Conservation (phyloP, 2,329 filamentous ascomycete genomes). For the Sarocladium strictum region DNA sequence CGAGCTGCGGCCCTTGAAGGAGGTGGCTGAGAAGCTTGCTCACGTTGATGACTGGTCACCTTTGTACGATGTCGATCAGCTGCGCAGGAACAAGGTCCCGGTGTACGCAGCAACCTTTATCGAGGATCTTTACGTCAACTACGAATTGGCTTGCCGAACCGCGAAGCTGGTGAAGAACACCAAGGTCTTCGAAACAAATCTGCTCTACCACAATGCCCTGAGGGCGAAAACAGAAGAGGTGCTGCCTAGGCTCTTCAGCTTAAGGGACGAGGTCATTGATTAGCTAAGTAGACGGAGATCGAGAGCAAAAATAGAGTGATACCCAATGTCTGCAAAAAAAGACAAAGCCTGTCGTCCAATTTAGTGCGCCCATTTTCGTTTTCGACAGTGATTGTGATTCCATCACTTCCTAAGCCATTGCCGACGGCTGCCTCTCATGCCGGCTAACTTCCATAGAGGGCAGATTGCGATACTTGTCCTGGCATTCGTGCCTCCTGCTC, state of each 20-base stretch:
- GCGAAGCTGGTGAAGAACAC: slow-evolving; percentile 67
- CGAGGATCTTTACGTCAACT: slow-evolving; percentile 92
- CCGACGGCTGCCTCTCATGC: background rate
- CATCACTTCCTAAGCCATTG: background rate
- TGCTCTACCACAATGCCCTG: slow-evolving; percentile 81
- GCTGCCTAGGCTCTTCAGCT: slow-evolving; percentile 65
- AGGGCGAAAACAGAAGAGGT: slow-evolving; percentile 69
- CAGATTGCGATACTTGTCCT: slow-evolving; percentile 26
- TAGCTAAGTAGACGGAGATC: slow-evolving; percentile 23
- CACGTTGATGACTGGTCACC: slow-evolving; percentile 62
- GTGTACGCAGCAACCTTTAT: slow-evolving; percentile 79
- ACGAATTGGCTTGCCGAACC: slow-evolving; percentile 65
- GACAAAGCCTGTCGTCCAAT: background rate
- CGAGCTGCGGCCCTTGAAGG: slow-evolving; percentile 64
- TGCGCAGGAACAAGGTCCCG: slow-evolving; percentile 73
- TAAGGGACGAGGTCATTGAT: slow-evolving; percentile 65
- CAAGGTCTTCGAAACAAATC: slow-evolving; percentile 80
- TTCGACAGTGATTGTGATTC: no score
- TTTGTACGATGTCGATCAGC: slow-evolving; percentile 69
- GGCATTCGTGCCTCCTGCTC: slow-evolving; percentile 35
- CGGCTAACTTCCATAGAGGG: slow-evolving; percentile 36
- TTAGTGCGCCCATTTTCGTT: background rate
- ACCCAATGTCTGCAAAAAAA: background rate
- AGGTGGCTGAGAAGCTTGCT: slow-evolving; percentile 67
- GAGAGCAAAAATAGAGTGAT: background rate